A percentile compares a stretch with the other conserved stretches of the same genome.
phyloP scores from a whole-genome alignment of 2,329 filamentous ascomycete species.

The Zasmidium cellare region DNA sequence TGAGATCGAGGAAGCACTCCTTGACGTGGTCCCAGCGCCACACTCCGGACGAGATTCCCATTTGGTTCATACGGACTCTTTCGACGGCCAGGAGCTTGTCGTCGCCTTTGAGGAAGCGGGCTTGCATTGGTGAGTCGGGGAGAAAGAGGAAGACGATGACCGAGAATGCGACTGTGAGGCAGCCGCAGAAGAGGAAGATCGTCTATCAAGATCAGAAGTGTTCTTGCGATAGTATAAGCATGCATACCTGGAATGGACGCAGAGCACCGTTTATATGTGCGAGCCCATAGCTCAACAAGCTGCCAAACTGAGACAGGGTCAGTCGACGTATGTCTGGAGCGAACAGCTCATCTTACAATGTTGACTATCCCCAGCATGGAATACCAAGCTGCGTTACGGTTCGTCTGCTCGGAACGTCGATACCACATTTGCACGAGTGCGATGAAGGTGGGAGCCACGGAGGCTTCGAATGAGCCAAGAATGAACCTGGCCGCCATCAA shows the following conservation, averaged over 20 bases:
- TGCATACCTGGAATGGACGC: conserved; percentile 17
- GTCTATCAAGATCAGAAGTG: conserved; percentile 8
- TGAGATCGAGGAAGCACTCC: conserved; percentile 58
- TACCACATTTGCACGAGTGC: conserved; percentile 32
- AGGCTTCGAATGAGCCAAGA: conserved; percentile 58
- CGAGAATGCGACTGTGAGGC: conserved; percentile 53
- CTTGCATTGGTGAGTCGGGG: conserved; percentile 64
- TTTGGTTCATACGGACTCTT: conserved; percentile 46
- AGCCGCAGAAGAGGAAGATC: conserved; percentile 35
- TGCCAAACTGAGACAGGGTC: conserved; percentile 22
- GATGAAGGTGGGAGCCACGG: conserved; percentile 31
- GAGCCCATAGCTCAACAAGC: conserved; percentile 30
- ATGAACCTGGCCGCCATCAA: conserved; percentile 57
- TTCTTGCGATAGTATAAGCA: not conserved
- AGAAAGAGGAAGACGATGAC: conserved; percentile 57
- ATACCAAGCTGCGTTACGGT: conserved; percentile 33
- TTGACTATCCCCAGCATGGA: conserved; percentile 32
- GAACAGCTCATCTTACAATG: conserved; percentile 16
- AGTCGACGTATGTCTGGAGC: not conserved
- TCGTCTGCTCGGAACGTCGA: conserved; percentile 29
- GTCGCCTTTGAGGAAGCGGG: conserved; percentile 56
- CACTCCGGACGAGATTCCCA: conserved; percentile 42
- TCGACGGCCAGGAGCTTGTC: conserved; percentile 62
- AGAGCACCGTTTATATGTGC: conserved; percentile 26
- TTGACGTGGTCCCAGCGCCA: conserved; percentile 56